Conservation (phyloP, 495 filamentous ascomycete genomes). For the Trichoderma orchidacearum region DNA sequence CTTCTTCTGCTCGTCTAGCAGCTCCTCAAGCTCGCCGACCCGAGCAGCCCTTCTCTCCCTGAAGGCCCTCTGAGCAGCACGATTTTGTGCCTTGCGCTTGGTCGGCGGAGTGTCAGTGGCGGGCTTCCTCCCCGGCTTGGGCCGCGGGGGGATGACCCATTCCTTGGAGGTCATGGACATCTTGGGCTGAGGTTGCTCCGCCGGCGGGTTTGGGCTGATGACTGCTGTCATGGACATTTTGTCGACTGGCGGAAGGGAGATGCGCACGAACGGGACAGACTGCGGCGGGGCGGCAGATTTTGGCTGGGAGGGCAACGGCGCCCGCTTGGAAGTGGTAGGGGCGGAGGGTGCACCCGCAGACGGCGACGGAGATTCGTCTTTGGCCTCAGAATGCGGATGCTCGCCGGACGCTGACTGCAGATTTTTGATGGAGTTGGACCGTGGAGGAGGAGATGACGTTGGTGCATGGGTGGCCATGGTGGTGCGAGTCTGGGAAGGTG, state of each 20-base stretch:
- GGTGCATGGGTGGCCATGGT: neutral
- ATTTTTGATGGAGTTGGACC: neutral
- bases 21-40: constrained; percentile 76
- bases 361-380: neutral
- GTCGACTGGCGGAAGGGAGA: constrained; percentile 7
- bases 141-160: constrained; percentile 79
- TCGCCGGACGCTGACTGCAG: neutral
- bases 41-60: constrained; percentile 75
- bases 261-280: neutral
- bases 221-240: constrained; percentile 13
- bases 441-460: neutral
- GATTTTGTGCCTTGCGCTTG: constrained; percentile 85
- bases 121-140: constrained; percentile 88
- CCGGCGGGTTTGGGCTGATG: constrained; percentile 9
- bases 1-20: constrained; percentile 50
- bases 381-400: neutral
- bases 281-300: neutral
- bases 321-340: neutral
- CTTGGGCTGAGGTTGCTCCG: constrained; percentile 11
- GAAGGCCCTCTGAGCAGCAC: constrained; percentile 84
- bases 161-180: constrained; percentile 59
- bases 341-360: neutral
- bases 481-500: neutral
- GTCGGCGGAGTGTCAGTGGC: constrained; percentile 84
- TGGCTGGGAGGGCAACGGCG: constrained; percentile 1